These are phyloP conservation scores for Pseudopyrenochaeta lycopersici DNA, from an alignment of 2,329 filamentous ascomycete species.

Conservation along the genomic window DNA sequence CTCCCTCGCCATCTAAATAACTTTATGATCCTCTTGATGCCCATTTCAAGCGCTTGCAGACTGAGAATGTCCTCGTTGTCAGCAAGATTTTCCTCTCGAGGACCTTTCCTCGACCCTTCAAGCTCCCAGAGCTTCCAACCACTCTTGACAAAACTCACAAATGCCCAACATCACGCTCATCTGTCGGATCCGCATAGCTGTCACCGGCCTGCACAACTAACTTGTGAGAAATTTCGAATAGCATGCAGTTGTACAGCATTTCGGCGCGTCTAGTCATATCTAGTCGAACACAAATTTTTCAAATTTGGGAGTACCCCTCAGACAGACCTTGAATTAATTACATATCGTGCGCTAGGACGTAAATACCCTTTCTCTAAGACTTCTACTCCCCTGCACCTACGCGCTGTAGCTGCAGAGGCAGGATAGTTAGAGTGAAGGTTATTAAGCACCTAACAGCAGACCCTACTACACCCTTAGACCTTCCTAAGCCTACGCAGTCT, in stretches of 20 bases:
- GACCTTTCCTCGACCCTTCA: constrained; percentile 75
- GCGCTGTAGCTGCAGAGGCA: too few relatives aligned
- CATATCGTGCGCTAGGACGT: too few relatives aligned
- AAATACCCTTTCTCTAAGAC: too few relatives aligned
- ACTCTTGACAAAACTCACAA: constrained; percentile 90
- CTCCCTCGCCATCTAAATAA: constrained; percentile 59
- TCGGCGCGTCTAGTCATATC: constrained; percentile 70
- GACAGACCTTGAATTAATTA: too few relatives aligned
- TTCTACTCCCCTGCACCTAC: too few relatives aligned
- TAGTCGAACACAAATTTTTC: constrained; percentile 70
- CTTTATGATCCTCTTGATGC: constrained; percentile 66
- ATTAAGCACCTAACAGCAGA: too few relatives aligned
- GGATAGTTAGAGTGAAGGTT: too few relatives aligned
- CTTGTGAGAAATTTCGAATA: constrained; percentile 77
- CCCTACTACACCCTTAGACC: too few relatives aligned
- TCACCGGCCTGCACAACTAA: constrained; percentile 78
- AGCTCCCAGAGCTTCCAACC: constrained; percentile 78
- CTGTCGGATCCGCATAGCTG: constrained; percentile 75
- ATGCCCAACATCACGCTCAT: constrained; percentile 79
- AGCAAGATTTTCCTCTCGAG: constrained; percentile 62
- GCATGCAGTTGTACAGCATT: constrained; percentile 75
- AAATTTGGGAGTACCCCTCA: too few relatives aligned
- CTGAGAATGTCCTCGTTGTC: constrained; percentile 62
- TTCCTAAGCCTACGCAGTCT: too few relatives aligned
- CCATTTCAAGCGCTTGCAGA: constrained; percentile 74